Evolutionary conservation across 805 yeast species (phyloP), one percentile per base, ranked within the genome.

Genomic region (Spathaspora girioi): DNA sequence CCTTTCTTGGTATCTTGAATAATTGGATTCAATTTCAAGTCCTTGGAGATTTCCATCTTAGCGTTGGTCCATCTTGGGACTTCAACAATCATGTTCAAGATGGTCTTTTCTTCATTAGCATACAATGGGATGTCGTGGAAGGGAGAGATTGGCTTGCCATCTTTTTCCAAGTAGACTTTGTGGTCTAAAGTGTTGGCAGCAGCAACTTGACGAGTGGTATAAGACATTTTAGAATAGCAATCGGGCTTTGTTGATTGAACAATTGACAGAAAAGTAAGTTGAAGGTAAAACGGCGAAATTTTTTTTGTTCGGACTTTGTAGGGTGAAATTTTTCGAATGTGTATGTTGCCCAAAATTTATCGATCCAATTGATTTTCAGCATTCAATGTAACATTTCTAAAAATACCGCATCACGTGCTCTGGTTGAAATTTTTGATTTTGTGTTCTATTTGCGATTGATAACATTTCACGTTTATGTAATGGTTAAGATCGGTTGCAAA

Each of bases 41-140:
- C 96, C 77, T 91, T 92, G 70, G 87, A 82, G 73, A 92, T 91
- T 75, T 94, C 99, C 71, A 92, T 80, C 79, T 94, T 94, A 59
- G 97, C 98, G 70, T 94, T 94, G 66, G 96, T 82, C 97, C 97
- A 93, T 74, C 98, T 87, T 68, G 99, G 99, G 59, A 94, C 91
- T 76, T 94, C 99, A 57, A 94, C 97, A 63, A 94, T 80, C 88
- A 89, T 86, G 59, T 80, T 79, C 15, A 68, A 68, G 62, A 92
- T 81, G 65, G 92, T 85, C 78, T 89, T 87, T 67, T 89, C 92
- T 70, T 90, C 89, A 75, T 93, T 94, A 63, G 98, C 97, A 66
- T 86, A 92, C 70, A 94, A 81, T 48, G 79, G 79, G 50, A 74
- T 71, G 60, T 74, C 79, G 68, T 94, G 99, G 89, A 93, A 91